Evolutionary conservation across 441 rosid genomes (phyloP), one percentile per base, ranked within the genome.

Genomic region (Mallotus japonicus): DNA sequence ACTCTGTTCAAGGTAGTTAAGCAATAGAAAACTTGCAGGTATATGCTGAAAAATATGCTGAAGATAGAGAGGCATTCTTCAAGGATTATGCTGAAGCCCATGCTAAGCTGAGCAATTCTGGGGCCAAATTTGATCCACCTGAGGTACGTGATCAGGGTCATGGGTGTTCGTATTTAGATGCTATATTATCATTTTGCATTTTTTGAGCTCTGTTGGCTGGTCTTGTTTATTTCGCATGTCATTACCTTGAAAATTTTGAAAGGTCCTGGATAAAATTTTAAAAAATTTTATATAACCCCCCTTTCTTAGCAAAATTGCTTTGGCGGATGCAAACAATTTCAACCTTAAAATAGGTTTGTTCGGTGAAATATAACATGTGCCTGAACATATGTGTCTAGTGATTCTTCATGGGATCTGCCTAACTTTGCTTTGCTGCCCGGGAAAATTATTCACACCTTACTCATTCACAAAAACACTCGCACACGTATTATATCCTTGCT

Each of bases 61-160:
- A 81, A 80, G 97, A 94, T 82, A 88, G 88, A 51, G 97, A 86
- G 42, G 85, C 89, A 69, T 94, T 94, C 76, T 92, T 90, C 82
- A 87, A 85, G 84, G 97, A 94, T 75, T 94, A 90, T 78, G 97
- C 97, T 56, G 95, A 90, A 87, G 97, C 98, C 73, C 97, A 94
- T 81, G 95, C 92, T 71, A 89, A 88, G 77, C 98, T 94, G 78
- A 94, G 98, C 88, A 88, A 86, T 84, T 86, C 85, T 50, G 97
- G 98, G 16, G 89, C 97, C 16, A 94, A 94, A 78, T 94, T 94
- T 81, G 91, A 92, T 77, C 96, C 97, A 82, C 88, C 93, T 4
- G 96, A 92, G 98, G 98, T 94, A 62, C 55, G 94, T 68, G 65
- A 59, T 12, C 53, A 8, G 34, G 3, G 3, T 67, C 10, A 54